phyloP scores from a whole-genome alignment of 768 basidiomycete genomes.

The Russula virescens region DNA sequence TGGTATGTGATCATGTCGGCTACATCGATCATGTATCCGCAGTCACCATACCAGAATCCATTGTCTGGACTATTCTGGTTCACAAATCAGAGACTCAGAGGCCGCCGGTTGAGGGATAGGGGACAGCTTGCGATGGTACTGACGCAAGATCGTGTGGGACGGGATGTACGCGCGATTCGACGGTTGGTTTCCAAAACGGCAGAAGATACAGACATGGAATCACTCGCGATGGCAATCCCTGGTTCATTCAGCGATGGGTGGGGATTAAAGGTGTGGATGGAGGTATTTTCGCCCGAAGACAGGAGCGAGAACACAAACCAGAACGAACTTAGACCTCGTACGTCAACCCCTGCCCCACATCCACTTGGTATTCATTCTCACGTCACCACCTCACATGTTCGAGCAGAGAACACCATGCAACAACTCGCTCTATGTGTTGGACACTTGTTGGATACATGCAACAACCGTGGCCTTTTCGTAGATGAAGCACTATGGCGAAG shows the following conservation, averaged over 20 bases:
- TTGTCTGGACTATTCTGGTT: not conserved
- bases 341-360: too few relatives aligned
- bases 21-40: not conserved
- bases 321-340: too few relatives aligned
- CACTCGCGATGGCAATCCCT: not conserved
- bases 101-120: not conserved
- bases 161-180: constrained; percentile 1
- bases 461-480: not conserved
- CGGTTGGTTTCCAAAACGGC: not conserved
- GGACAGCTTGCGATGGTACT: constrained; percentile 6
- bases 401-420: not conserved
- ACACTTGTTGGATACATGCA: not conserved
- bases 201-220: not conserved
- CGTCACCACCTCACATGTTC: too few relatives aligned
- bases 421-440: constrained; percentile 6
- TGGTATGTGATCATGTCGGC: not conserved
- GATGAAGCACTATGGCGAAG: constrained; percentile 4
- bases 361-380: not conserved
- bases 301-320: too few relatives aligned
- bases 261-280: constrained; percentile 1
- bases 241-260: constrained; percentile 8
- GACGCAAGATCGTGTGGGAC: not conserved
- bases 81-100: not conserved
- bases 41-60: not conserved
- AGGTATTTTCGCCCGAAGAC: not conserved